Evolutionary conservation across 2,329 filamentous ascomycete species (phyloP).

Genomic region (Beauveria medogensis): DNA sequence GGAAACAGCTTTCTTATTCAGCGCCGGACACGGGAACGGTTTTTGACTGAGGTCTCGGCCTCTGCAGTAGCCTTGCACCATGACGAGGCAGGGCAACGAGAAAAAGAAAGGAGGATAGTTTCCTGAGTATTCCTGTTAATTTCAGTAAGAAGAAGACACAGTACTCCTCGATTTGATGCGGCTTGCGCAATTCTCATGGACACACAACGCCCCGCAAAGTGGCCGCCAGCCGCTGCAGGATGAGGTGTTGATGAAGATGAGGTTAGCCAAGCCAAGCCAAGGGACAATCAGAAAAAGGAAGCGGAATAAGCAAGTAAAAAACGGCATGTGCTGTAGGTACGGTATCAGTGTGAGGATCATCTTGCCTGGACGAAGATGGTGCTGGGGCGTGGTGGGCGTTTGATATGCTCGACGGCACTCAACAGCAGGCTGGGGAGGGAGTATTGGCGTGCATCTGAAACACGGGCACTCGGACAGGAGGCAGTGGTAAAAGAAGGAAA

Average conservation of each 20-base stretch:
- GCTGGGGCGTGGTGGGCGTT: neutral
- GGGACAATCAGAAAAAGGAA: slow-evolving; percentile 4
- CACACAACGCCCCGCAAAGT: slow-evolving; percentile 7
- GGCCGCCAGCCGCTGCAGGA: neutral
- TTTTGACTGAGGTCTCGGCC: slow-evolving; percentile 9
- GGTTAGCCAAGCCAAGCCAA: neutral
- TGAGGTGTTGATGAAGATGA: neutral
- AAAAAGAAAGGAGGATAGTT: slow-evolving; percentile 9
- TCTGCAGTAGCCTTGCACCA: slow-evolving; percentile 4
- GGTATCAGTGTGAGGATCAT: neutral
- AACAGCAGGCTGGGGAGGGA: neutral
- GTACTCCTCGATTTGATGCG: neutral
- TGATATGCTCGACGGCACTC: neutral
- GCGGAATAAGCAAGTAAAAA: neutral
- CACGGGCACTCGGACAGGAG: slow-evolving; percentile 5
- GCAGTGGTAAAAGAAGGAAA: neutral
- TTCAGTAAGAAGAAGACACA: neutral
- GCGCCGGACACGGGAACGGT: neutral
- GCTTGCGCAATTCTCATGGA: neutral
- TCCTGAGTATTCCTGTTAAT: neutral
- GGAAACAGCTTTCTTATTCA: neutral
- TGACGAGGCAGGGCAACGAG: slow-evolving; percentile 3
- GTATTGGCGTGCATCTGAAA: slow-evolving; percentile 3
- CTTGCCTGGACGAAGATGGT: neutral
- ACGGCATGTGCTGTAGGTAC: neutral